These are phyloP conservation scores for Eremochloa ophiuroides DNA, from an alignment of 176 grass and related monocot species.

Conservation along the genomic window DNA sequence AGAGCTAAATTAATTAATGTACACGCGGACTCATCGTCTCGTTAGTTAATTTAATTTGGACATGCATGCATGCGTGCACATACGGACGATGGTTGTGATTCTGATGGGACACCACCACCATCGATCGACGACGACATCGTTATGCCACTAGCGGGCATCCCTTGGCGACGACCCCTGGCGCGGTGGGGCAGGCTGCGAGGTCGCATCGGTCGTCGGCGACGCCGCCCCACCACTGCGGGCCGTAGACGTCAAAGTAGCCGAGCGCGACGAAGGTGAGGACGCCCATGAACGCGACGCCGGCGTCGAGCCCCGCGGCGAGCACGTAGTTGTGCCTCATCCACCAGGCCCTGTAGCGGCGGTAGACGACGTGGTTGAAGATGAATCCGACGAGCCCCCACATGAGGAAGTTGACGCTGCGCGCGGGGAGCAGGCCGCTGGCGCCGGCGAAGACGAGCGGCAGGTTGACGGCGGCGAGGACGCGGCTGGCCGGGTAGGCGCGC, in stretches of 20 bases:
- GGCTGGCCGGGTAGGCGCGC: slow-evolving; percentile 32
- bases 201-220: slow-evolving; percentile 44
- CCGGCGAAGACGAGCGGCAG: slow-evolving; percentile 55
- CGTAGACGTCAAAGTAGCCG: slow-evolving; percentile 43
- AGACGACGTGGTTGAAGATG: slow-evolving; percentile 47
- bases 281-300: slow-evolving; percentile 56
- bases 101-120: no score
- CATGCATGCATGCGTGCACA: no score
- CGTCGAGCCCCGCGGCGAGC: slow-evolving; percentile 42
- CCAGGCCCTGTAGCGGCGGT: slow-evolving; percentile 40
- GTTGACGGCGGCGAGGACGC: slow-evolving; percentile 43
- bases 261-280: slow-evolving; percentile 54
- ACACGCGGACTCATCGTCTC: no score
- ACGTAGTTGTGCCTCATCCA: slow-evolving; percentile 72
- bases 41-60: no score
- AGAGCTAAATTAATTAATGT: no score
- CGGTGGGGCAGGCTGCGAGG: slow-evolving; percentile 51
- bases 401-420: slow-evolving; percentile 51
- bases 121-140: no score
- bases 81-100: no score
- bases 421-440: slow-evolving; percentile 40
- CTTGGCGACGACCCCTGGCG: slow-evolving; percentile 25
- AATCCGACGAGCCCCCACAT: slow-evolving; percentile 58
- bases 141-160: slow-evolving; percentile 36
- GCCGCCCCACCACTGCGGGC: slow-evolving; percentile 54